These are phyloP conservation scores for Sungouiozyma ichnusensis DNA, from an alignment of 805 yeast species.

Conservation along the genomic window DNA sequence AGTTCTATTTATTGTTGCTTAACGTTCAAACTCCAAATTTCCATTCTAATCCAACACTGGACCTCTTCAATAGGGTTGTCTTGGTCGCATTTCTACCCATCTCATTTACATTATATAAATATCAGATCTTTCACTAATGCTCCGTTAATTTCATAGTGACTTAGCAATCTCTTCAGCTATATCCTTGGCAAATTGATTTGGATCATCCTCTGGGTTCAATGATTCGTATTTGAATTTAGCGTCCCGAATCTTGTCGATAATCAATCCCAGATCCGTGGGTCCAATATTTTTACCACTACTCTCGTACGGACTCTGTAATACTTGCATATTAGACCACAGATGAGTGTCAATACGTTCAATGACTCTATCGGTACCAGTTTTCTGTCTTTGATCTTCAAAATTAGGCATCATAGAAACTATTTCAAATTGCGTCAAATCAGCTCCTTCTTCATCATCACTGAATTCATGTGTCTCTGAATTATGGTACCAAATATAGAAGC, in stretches of 20 bases:
- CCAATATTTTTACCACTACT: too few relatives aligned
- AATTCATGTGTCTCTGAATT: not conserved
- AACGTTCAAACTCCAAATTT: slow-evolving; percentile 19
- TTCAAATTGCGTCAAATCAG: slow-evolving; percentile 14
- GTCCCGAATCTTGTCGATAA: slow-evolving; percentile 11
- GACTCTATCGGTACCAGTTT: slow-evolving; percentile 33
- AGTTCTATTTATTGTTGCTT: slow-evolving; percentile 21
- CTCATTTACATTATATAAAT: slow-evolving; percentile 16
- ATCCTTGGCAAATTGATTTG: slow-evolving; percentile 14
- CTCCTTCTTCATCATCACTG: slow-evolving; percentile 21
- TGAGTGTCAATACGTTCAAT: slow-evolving; percentile 39
- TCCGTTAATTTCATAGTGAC: slow-evolving; percentile 1
- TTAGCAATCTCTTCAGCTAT: slow-evolving; percentile 17
- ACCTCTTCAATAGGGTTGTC: slow-evolving; percentile 16
- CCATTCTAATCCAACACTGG: slow-evolving; percentile 18
- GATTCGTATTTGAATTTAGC: slow-evolving; percentile 13
- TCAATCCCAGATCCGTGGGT: slow-evolving; percentile 1
- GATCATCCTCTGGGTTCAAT: slow-evolving; percentile 8
- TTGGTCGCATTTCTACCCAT: slow-evolving; percentile 21
- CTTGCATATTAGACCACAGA: slow-evolving; percentile 32
- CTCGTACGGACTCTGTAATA: too few relatives aligned
- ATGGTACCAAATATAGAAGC: slow-evolving; percentile 2
- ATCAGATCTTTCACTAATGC: slow-evolving; percentile 6
- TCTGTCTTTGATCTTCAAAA: not conserved
- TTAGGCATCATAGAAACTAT: not conserved